These are phyloP conservation scores for Mesembryanthemum crystallinum DNA, from an alignment of 148 eudicot genomes.

Conservation along the genomic window DNA sequence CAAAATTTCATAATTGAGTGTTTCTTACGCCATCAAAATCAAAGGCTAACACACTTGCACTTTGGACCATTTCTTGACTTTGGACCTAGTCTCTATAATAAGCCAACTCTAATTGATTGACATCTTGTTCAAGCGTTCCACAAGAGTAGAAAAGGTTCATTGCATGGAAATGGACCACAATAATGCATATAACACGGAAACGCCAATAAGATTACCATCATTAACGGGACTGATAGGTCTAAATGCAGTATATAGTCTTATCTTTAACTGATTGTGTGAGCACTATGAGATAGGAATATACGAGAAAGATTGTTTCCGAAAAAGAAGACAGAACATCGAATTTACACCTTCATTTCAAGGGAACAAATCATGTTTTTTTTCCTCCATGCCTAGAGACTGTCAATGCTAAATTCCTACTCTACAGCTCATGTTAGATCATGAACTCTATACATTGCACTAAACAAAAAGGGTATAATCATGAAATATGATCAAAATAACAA, in stretches of 20 bases:
- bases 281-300: too few relatives aligned
- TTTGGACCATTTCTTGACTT: conserved; percentile 4
- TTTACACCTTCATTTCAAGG: conserved; percentile 8
- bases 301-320: background rate
- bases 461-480: conserved; percentile 13
- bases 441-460: conserved; percentile 17
- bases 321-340: background rate
- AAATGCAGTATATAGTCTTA: too few relatives aligned
- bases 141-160: background rate
- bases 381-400: background rate
- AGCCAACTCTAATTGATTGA: background rate
- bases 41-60: background rate
- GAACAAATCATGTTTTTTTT: background rate
- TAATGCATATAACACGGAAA: background rate
- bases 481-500: conserved; percentile 8
- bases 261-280: too few relatives aligned
- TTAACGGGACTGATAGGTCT: too few relatives aligned
- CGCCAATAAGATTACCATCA: background rate
- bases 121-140: conserved; percentile 18
- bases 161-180: conserved; percentile 3
- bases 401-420: conserved; percentile 20
- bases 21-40: conserved; percentile 6
- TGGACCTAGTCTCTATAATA: background rate
- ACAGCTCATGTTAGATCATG: conserved; percentile 27
- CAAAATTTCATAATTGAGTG: background rate